Percentiles rank a stretch among this genome's conserved stretches.
Evolutionary conservation across 148 eudicot species (phyloP).

Genomic region (Nyssa sinensis): DNA sequence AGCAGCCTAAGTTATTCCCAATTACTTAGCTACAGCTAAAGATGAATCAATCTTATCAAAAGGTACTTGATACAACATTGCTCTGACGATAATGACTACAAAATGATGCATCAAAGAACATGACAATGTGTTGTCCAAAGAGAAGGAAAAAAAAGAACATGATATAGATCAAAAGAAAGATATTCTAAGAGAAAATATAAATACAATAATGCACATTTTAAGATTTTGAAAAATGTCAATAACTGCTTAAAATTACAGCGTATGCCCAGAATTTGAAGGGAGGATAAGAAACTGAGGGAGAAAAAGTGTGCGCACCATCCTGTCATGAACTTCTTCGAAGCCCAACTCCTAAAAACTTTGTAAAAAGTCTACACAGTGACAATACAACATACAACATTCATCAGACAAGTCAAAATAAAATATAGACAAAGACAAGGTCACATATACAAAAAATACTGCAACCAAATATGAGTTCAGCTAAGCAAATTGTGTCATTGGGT

Average conservation of each 20-base stretch:
- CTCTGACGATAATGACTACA: not conserved
- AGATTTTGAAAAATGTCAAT: not conserved
- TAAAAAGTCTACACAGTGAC: conserved; percentile 60
- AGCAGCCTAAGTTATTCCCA: not conserved
- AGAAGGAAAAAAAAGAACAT: not conserved
- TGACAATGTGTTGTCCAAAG: too few relatives aligned
- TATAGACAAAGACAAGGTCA: not conserved
- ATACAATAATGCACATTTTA: too few relatives aligned
- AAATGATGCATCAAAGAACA: not conserved
- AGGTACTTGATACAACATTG: not conserved
- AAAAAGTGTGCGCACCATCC: conserved; percentile 67
- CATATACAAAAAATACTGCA: not conserved
- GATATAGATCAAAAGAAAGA: not conserved
- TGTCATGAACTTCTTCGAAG: conserved; percentile 94
- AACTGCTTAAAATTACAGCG: not conserved
- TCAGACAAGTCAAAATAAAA: conserved; percentile 14
- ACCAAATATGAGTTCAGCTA: not conserved
- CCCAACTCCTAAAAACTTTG: conserved; percentile 94
- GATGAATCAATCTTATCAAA: not conserved
- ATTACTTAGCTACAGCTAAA: not conserved
- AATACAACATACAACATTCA: conserved; percentile 9
- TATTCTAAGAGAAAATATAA: not conserved
- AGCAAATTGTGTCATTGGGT: not conserved
- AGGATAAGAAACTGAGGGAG: not conserved
- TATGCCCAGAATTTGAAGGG: not conserved